phyloP scores from a whole-genome alignment of 169 alveolate genomes.

The Toxoplasma gondii region DNA sequence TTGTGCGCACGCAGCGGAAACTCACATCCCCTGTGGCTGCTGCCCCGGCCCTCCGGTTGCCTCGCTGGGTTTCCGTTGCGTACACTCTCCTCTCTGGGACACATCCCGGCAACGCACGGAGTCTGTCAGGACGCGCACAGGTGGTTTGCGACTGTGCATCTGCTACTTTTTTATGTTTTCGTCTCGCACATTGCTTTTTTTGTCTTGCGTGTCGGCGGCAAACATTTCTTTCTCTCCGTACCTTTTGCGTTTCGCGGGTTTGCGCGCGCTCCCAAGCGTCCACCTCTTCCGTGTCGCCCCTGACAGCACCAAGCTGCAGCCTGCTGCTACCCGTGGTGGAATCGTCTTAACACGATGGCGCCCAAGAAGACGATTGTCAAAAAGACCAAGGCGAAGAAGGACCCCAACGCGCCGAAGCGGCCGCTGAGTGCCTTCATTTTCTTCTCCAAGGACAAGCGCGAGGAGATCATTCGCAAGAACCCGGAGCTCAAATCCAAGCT shows the following conservation, averaged over 20 bases:
- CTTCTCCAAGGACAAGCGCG: conserved; percentile 89
- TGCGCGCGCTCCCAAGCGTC: not conserved
- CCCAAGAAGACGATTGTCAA: conserved; percentile 59
- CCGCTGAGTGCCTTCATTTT: conserved; percentile 90
- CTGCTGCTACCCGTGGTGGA: not conserved
- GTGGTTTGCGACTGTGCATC: not conserved
- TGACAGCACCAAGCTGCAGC: conserved; percentile 12
- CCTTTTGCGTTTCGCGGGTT: not conserved
- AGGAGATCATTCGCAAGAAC: conserved; percentile 81
- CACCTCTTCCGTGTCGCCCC: not conserved
- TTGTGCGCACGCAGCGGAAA: not conserved
- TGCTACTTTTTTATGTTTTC: not conserved
- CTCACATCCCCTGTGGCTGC: conserved; percentile 7
- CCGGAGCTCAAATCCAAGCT: conserved; percentile 88
- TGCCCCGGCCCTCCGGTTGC: conserved; percentile 16
- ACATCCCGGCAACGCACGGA: not conserved
- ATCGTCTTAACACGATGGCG: conserved; percentile 42
- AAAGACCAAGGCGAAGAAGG: conserved; percentile 82
- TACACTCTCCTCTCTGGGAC: conserved; percentile 16
- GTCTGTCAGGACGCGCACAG: conserved; percentile 18
- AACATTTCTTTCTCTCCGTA: not conserved
- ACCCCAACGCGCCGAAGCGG: conserved; percentile 90
- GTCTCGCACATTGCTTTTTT: not conserved
- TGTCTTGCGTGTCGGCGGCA: not conserved
- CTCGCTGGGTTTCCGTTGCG: conserved; percentile 13